Base-by-base conservation (phyloP, 352 stramenopile genomes). In the Phytophthora crassamura region DNA sequence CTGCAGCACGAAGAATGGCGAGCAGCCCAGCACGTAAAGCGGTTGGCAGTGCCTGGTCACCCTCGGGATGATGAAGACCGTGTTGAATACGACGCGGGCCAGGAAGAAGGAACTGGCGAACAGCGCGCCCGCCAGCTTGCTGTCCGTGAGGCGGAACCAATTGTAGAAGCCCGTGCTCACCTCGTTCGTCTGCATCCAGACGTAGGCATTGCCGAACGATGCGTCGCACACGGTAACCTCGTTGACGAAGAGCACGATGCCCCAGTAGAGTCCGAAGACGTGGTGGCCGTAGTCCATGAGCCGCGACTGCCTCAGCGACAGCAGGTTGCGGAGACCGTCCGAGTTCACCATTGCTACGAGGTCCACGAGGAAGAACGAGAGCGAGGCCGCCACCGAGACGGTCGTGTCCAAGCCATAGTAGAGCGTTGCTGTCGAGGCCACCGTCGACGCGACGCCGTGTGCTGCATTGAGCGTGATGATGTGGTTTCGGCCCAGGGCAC, bases 151-250 rank as follows among this genome's bases (percentile, higher is more conserved):
- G 35, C 84, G 77, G 53, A 82, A 91, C 84, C 84, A 93, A 57
- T 91, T 91, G 75, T 91, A 93, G 67, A 93, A 93, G 47, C 70
- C 69, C 53, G 84, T 93, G 65, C 82, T 91, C 54, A 93, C 71
- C 62, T 93, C 84, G 55, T 93, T 93, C 30, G 84, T 93, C 56
- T 93, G 84, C 66, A 93, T 91, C 82, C 82, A 93, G 52, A 91
- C 82, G 75, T 93, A 93, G 28, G 82, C 54, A 62, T 91, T 93
- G 14, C 82, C 79, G 25, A 91, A 74, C 12, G 63, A 63, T 11
- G 66, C 39, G 15, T 72, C 66, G 33, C 84, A 93, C 54, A 90
- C 68, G 4, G 61, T 75, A n/a, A 69, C 63, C 38, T 91, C 84
- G 6, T 86, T 82, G n/a, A 75, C 48, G 48, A 81, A 91, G 20